Base-by-base conservation (phyloP, 2,329 filamentous ascomycete genomes). In the Fusarium sp. region DNA sequence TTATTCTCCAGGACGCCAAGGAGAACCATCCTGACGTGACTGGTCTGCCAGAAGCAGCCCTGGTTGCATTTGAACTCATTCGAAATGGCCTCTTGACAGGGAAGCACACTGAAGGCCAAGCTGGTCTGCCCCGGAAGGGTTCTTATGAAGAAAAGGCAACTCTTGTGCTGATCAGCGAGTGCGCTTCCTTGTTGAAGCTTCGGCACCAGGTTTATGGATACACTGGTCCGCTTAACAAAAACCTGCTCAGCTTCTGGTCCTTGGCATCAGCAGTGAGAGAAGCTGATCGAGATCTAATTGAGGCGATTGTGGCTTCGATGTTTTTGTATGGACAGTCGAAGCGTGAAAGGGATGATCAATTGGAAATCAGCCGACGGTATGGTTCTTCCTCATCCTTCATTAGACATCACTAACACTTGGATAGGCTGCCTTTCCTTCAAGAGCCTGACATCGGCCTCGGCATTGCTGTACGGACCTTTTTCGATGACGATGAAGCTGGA, bases 221-320 rank as follows among this genome's bases (percentile, higher is more conserved):
- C 82, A 98, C 95, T 4, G 96, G 96, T 1, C 95, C 96, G 3
- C 87, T 99, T 3, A 97, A 94, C 85, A 92, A 96, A 81, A 94
- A 95, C 74, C 86, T 98, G 57, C 87, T 99, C 45, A 91, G 91
- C 31, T 99, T 95, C 84, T 93, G 94, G 68, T 95, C 94, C 3
- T 86, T 98, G 64, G 91, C 94, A 44, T 92, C 92, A 4, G 90
- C 93, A 44, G 91, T 98, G 29, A 92, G 95, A 42, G 90, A 92
- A 71, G 90, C 91, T 38, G 87, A 97, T 71, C 90, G 96, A 52
- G 94, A 97, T 79, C 83, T 98, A 39, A 84, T 96, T 18, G 96
- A 99, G 82, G 92, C 94, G 45, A 89, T 95, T 70, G 86, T 95
- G 25, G 91, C 91, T 10, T 92, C 92, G 35, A 89, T 97, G 84